Evolutionary conservation across 352 stramenopile species (phyloP).

Genomic region (Elongisporangium prolatum): DNA sequence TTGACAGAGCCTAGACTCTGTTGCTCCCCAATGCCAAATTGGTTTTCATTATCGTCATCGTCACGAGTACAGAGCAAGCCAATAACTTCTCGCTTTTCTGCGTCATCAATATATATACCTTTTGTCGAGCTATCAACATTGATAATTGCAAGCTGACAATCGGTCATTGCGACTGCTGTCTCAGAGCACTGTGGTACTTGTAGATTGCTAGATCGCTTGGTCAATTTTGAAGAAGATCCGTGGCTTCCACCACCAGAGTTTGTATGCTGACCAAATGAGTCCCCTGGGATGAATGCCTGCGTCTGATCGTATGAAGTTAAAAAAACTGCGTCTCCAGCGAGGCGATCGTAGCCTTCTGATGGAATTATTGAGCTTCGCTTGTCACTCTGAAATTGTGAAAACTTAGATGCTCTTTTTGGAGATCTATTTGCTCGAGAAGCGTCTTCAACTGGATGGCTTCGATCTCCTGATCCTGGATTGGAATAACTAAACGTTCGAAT

Average conservation of each 20-base stretch:
- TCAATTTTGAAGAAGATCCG: not conserved
- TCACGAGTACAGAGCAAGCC: conserved; percentile 19
- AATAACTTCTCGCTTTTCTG: conserved; percentile 16
- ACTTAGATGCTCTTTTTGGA: not conserved
- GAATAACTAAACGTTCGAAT: conserved; percentile 13
- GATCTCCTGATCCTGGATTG: not conserved
- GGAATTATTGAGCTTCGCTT: not conserved
- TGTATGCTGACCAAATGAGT: not conserved
- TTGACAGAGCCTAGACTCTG: conserved; percentile 5
- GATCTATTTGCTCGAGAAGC: not conserved
- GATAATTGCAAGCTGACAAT: conserved; percentile 31
- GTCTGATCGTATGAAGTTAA: not conserved
- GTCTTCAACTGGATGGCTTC: not conserved
- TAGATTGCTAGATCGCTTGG: not conserved
- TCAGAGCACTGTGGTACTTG: conserved; percentile 5
- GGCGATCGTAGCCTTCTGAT: not conserved
- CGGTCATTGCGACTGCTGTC: conserved; percentile 32
- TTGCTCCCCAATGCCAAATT: not conserved
- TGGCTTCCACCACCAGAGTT: not conserved
- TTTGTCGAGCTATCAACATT: not conserved
- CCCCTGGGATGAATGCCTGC: not conserved
- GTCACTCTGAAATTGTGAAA: not conserved
- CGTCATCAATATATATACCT: conserved; percentile 1
- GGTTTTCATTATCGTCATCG: not conserved
- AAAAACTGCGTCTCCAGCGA: not conserved